Conservation (phyloP, 1,284 basidiomycete genomes). For the Fomitopsis pinicola region DNA sequence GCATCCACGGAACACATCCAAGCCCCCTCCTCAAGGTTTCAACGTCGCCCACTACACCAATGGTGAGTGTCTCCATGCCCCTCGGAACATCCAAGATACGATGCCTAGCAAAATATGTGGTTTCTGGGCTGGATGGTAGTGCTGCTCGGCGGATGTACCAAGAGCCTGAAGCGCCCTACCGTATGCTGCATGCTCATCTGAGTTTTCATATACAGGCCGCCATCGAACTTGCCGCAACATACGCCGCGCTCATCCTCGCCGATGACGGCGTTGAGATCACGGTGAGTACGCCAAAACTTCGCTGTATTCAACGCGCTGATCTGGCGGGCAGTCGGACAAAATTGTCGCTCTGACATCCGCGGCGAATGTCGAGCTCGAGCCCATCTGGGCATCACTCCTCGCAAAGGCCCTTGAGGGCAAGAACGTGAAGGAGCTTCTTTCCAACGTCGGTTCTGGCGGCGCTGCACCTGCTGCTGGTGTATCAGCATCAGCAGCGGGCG, state of each 20-base stretch:
- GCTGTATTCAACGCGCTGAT: neutral
- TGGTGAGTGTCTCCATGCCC: neutral
- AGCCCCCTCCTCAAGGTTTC: neutral
- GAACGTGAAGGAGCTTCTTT: slow-evolving; percentile 93
- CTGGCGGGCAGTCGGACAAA: slow-evolving; percentile 77
- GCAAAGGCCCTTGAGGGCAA: slow-evolving; percentile 98
- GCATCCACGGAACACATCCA: neutral
- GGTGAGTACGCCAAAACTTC: slow-evolving; percentile 43
- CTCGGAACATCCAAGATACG: neutral
- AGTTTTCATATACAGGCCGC: slow-evolving; percentile 38
- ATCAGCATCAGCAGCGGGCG: slow-evolving; percentile 52
- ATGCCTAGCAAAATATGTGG: neutral
- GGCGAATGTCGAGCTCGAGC: slow-evolving; percentile 86
- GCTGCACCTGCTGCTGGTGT: slow-evolving; percentile 71
- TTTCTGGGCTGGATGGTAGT: neutral
- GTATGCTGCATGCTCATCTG: neutral
- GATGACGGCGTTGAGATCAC: slow-evolving; percentile 97
- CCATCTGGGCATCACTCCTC: slow-evolving; percentile 96
- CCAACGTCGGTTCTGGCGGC: slow-evolving; percentile 85
- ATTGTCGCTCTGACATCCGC: slow-evolving; percentile 80
- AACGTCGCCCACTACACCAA: neutral
- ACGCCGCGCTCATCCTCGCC: slow-evolving; percentile 94
- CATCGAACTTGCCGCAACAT: slow-evolving; percentile 81
- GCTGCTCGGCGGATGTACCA: neutral
- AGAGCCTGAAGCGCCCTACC: neutral